A percentile compares a stretch with the other conserved stretches of the same genome.
phyloP scores from a whole-genome alignment of 257 asterid genomes.

The Thymus mandschuricus region DNA sequence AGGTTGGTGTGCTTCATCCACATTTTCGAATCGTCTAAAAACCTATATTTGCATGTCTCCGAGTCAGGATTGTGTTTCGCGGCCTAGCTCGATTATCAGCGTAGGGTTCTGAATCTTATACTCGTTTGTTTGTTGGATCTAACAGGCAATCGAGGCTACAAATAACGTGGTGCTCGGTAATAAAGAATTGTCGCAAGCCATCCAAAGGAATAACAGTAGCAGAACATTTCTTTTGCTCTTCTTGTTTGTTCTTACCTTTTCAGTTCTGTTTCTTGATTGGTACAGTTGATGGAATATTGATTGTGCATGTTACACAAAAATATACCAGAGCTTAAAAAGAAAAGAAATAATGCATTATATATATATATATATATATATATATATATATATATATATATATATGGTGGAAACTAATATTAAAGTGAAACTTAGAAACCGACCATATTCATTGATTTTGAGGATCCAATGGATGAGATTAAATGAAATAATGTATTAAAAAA shows the following conservation, averaged over 20 bases:
- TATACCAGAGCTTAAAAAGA: too few relatives aligned
- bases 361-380: too few relatives aligned
- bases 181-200: slow-evolving; percentile 84
- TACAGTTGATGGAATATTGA: slow-evolving; percentile 43
- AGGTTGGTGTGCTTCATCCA: slow-evolving; percentile 49
- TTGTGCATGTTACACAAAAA: neutral
- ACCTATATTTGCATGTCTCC: neutral
- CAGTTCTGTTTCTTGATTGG: slow-evolving; percentile 91
- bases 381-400: too few relatives aligned
- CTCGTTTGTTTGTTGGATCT: slow-evolving; percentile 14
- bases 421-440: too few relatives aligned
- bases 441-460: too few relatives aligned
- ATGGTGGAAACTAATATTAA: too few relatives aligned
- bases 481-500: too few relatives aligned
- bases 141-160: slow-evolving; percentile 92
- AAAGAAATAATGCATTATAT: too few relatives aligned
- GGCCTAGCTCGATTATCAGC: neutral
- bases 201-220: slow-evolving; percentile 84
- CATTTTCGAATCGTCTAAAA: neutral
- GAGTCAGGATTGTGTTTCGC: neutral
- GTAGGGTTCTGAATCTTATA: neutral
- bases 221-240: slow-evolving; percentile 90
- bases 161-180: slow-evolving; percentile 87
- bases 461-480: too few relatives aligned
- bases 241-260: slow-evolving; percentile 73